Evolutionary conservation across 1,284 basidiomycete genomes (phyloP).

Genomic region (Ceratobasidium papillatum): DNA sequence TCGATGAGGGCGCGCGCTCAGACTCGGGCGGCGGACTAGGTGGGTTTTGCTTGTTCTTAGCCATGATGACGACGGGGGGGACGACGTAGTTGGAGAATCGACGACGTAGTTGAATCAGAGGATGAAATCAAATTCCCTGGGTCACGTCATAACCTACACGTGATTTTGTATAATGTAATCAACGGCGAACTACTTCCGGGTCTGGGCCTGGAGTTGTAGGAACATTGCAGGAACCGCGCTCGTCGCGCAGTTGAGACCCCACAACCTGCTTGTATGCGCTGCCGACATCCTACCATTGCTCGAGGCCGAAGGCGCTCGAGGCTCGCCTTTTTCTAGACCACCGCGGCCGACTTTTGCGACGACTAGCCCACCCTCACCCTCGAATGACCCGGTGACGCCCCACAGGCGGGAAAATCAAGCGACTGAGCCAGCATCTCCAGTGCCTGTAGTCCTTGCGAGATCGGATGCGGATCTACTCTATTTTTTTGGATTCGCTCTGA

Average conservation of each 20-base stretch:
- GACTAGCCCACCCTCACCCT: neutral
- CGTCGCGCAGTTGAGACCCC: slow-evolving; percentile 28
- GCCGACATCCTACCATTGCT: neutral
- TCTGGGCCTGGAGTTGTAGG: slow-evolving; percentile 9
- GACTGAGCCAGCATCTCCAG: slow-evolving; percentile 14
- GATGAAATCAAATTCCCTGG: neutral
- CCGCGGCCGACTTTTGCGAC: neutral
- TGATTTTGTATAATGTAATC: neutral
- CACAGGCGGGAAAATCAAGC: neutral
- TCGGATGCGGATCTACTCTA: slow-evolving; percentile 11
- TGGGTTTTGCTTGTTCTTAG: slow-evolving; percentile 35
- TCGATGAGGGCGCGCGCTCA: slow-evolving; percentile 32
- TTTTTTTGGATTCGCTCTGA: neutral
- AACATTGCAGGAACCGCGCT: slow-evolving; percentile 16
- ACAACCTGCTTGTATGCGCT: neutral
- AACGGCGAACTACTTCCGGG: neutral
- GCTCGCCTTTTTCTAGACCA: neutral
- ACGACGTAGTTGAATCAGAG: neutral
- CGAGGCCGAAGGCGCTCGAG: neutral
- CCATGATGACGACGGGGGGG: neutral
- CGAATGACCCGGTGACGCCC: neutral
- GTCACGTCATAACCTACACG: neutral
- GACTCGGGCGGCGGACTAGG: slow-evolving; percentile 25
- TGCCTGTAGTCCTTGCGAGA: neutral
- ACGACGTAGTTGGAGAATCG: slow-evolving; percentile 13